Conservation (phyloP, 768 basidiomycete genomes). For the Harrya chromipes region DNA sequence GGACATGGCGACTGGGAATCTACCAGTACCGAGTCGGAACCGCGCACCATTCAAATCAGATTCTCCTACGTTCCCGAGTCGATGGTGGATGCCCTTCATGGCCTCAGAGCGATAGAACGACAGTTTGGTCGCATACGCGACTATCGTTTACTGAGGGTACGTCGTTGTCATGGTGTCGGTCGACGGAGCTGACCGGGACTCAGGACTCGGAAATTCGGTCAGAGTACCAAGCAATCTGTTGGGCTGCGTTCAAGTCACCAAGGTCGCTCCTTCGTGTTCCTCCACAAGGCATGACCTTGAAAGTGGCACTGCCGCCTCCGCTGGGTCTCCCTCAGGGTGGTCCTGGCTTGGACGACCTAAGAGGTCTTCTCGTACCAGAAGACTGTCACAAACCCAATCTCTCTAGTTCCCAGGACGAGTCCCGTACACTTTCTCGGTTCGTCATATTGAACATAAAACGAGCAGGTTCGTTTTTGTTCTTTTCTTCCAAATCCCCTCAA, state of each 20-base stretch:
- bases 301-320: constrained; percentile 28
- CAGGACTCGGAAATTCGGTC: constrained; percentile 49
- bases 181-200: not conserved
- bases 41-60: constrained; percentile 37
- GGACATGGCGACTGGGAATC: constrained; percentile 18
- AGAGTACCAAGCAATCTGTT: constrained; percentile 42
- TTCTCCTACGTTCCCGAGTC: constrained; percentile 40
- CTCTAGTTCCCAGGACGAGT: constrained; percentile 4
- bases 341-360: constrained; percentile 31
- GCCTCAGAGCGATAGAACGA: constrained; percentile 54
- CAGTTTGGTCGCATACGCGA: constrained; percentile 49
- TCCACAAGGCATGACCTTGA: constrained; percentile 27
- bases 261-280: constrained; percentile 39
- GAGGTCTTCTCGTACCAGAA: constrained; percentile 24
- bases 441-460: constrained; percentile 20
- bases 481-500: not conserved
- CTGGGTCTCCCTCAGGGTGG: constrained; percentile 29
- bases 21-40: constrained; percentile 5
- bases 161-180: constrained; percentile 2
- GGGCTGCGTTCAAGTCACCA: constrained; percentile 45
- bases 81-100: constrained; percentile 48
- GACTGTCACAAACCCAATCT: not conserved
- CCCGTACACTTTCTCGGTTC: constrained; percentile 5
- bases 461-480: constrained; percentile 19
- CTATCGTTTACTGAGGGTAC: constrained; percentile 41